Evolutionary conservation across 2,329 filamentous ascomycete species (phyloP).

Genomic region (Ascocoryne sarcoides): DNA sequence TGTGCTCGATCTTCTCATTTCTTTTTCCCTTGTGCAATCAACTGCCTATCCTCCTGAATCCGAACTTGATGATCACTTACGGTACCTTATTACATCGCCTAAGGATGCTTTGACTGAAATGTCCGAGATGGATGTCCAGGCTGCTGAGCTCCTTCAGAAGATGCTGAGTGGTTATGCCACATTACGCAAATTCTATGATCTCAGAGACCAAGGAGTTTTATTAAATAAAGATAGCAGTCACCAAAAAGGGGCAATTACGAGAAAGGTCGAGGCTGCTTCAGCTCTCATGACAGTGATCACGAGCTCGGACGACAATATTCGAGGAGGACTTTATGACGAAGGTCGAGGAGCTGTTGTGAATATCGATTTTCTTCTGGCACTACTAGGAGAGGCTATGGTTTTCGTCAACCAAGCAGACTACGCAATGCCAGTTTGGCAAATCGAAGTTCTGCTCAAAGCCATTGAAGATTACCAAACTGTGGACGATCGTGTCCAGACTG

Average conservation of each 20-base stretch:
- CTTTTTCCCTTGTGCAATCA: conserved; percentile 79
- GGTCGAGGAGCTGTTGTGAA: conserved; percentile 74
- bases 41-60: conserved; percentile 63
- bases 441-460: conserved; percentile 66
- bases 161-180: conserved; percentile 90
- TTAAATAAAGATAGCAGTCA: conserved; percentile 32
- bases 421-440: conserved; percentile 60
- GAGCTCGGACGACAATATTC: conserved; percentile 82
- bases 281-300: conserved; percentile 76
- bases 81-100: conserved; percentile 60
- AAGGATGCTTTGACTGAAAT: conserved; percentile 63
- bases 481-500: conserved; percentile 58
- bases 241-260: conserved; percentile 38
- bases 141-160: conserved; percentile 73
- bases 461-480: conserved; percentile 75
- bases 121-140: conserved; percentile 67
- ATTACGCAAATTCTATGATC: conserved; percentile 78
- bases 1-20: conserved; percentile 78
- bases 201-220: conserved; percentile 61
- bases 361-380: conserved; percentile 74
- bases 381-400: conserved; percentile 75
- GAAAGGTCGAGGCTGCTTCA: conserved; percentile 61
- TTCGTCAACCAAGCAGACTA: conserved; percentile 58
- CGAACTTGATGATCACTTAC: conserved; percentile 66
- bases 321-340: conserved; percentile 80